Conservation (phyloP, 805 yeast species). For the Candida broadrunensis region DNA sequence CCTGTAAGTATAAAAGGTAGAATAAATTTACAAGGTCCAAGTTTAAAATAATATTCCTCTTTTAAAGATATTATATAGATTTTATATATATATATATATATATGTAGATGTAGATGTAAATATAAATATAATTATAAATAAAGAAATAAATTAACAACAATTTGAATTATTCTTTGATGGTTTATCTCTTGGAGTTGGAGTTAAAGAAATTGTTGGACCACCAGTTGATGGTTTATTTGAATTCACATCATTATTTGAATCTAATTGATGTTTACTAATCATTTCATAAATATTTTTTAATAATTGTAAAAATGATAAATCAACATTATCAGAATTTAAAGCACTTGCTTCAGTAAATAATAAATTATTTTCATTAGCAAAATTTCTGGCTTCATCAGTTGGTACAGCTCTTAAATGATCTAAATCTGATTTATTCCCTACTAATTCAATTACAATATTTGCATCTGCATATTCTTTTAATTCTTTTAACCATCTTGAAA, state of each 20-base stretch:
- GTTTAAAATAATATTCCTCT: too few relatives aligned
- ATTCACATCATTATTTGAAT: conserved; percentile 65
- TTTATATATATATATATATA: too few relatives aligned
- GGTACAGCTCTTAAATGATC: conserved; percentile 95
- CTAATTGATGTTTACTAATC: conserved; percentile 91
- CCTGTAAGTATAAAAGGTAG: conserved; percentile 27
- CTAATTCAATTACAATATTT: conserved; percentile 89
- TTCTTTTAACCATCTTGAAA: conserved; percentile 87
- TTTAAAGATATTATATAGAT: not conserved
- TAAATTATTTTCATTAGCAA: conserved; percentile 88
- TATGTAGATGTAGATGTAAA: not conserved
- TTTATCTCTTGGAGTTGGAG: conserved; percentile 88
- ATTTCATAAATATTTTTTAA: conserved; percentile 91
- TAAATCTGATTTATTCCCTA: conserved; percentile 89
- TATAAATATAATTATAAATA: not conserved
- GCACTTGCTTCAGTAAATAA: conserved; percentile 97
- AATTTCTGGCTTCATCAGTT: conserved; percentile 93
- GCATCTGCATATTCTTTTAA: conserved; percentile 90
- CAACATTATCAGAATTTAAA: conserved; percentile 90
- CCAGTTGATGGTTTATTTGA: conserved; percentile 58
- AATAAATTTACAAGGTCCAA: not conserved
- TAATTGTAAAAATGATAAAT: conserved; percentile 88
- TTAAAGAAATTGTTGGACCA: conserved; percentile 89
- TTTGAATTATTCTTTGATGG: conserved; percentile 51
- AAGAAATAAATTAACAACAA: conserved; percentile 50